These are phyloP conservation scores for Sanguinoderma infundibulare DNA, from an alignment of 1,284 basidiomycete genomes.

Conservation along the genomic window DNA sequence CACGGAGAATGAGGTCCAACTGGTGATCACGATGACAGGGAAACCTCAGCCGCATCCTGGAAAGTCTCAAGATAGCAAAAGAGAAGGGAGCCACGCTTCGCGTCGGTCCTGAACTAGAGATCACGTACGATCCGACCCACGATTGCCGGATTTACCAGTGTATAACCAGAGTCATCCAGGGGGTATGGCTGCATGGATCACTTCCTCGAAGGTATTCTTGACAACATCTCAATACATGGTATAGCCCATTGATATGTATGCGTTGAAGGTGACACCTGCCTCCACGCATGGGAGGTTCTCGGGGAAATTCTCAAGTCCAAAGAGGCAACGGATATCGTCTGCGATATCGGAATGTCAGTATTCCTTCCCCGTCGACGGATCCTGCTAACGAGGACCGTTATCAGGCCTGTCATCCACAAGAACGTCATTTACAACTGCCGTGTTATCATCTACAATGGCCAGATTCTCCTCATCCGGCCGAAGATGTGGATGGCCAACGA, in stretches of 20 bases:
- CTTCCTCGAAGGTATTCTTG: slow-evolving; percentile 75
- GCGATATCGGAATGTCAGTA: slow-evolving; percentile 92
- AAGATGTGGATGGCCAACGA: slow-evolving; percentile 99
- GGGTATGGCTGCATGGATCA: slow-evolving; percentile 97
- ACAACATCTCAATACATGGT: neutral
- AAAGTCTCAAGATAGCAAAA: slow-evolving; percentile 90
- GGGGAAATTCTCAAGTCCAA: slow-evolving; percentile 85
- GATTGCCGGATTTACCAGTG: neutral
- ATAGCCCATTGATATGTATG: neutral
- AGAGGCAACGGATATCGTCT: slow-evolving; percentile 79
- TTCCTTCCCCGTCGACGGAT: neutral
- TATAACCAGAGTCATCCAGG: slow-evolving; percentile 42
- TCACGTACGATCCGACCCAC: slow-evolving; percentile 66
- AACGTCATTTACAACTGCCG: slow-evolving; percentile 98
- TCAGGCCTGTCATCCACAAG: slow-evolving; percentile 94
- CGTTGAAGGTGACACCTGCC: slow-evolving; percentile 81
- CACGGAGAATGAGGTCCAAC: neutral
- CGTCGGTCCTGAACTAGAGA: slow-evolving; percentile 99
- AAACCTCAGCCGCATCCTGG: slow-evolving; percentile 89
- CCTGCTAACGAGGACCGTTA: neutral
- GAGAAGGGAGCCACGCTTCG: slow-evolving; percentile 87
- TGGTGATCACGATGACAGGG: slow-evolving; percentile 53
- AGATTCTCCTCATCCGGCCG: slow-evolving; percentile 92
- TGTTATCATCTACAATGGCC: slow-evolving; percentile 83
- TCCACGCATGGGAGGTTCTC: slow-evolving; percentile 97